phyloP scores from a whole-genome alignment of 805 yeast species.

The Yamadazyma insecticola region DNA sequence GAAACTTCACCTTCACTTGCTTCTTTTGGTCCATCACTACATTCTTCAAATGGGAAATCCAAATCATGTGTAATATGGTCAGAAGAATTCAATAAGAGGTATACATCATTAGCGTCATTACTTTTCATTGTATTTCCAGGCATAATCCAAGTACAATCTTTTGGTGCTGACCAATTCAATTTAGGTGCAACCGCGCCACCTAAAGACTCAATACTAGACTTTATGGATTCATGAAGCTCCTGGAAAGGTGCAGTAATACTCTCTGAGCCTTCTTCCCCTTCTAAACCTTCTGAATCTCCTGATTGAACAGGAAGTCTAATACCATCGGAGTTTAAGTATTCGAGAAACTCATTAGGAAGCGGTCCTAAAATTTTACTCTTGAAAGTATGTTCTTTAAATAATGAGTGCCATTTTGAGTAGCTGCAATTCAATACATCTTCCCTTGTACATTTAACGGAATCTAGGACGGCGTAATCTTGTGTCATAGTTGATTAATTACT shows the following conservation, averaged over 20 bases:
- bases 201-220: conserved; percentile 38
- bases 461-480: conserved; percentile 22
- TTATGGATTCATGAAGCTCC: conserved; percentile 55
- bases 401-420: conserved; percentile 31
- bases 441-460: conserved; percentile 18
- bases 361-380: conserved; percentile 25
- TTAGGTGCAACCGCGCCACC: conserved; percentile 74
- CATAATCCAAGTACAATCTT: conserved; percentile 90
- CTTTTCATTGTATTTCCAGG: conserved; percentile 76
- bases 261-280: conserved; percentile 17
- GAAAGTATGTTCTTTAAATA: conserved; percentile 16
- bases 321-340: conserved; percentile 26
- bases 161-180: conserved; percentile 95
- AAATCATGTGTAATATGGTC: conserved; percentile 86
- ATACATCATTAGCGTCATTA: conserved; percentile 65
- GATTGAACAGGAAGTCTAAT: conserved; percentile 21
- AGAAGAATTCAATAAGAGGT: conserved; percentile 77
- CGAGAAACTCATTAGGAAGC: conserved; percentile 29
- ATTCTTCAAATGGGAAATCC: conserved; percentile 58
- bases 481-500: too few species aligned
- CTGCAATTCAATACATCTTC: conserved; percentile 29
- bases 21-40: conserved; percentile 10
- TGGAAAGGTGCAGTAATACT: conserved; percentile 40
- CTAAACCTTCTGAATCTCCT: conserved; percentile 40
- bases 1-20: conserved; percentile 20